Conservation (phyloP, 805 yeast genomes). For the Wickerhamomyces chambardii region DNA sequence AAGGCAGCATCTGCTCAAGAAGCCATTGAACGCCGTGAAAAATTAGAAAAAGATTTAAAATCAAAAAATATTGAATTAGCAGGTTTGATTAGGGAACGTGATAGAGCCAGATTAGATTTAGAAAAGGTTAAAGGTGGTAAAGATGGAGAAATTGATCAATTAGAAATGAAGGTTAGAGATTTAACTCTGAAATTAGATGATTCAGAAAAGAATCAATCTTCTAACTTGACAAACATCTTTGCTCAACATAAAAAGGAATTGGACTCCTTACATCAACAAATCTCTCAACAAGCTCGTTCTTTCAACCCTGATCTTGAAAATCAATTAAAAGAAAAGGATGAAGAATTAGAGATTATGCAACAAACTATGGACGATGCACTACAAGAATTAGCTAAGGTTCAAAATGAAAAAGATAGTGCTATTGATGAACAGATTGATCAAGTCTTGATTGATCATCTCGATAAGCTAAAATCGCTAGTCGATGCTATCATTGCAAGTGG, state of each 20-base stretch:
- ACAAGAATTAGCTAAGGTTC: constrained; percentile 44
- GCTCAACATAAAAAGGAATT: constrained; percentile 58
- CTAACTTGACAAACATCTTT: constrained; percentile 51
- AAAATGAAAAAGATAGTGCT: constrained; percentile 37
- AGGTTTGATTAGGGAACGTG: constrained; percentile 82
- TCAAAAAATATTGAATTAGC: constrained; percentile 83
- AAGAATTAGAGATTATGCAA: constrained; percentile 70
- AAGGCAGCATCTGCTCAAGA: constrained; percentile 89
- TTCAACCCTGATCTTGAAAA: constrained; percentile 28
- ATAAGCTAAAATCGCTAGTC: constrained; percentile 42
- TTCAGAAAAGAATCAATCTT: constrained; percentile 52
- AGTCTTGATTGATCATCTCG: constrained; percentile 36
- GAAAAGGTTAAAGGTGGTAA: constrained; percentile 61
- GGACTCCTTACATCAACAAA: constrained; percentile 33
- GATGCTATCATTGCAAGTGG: constrained; percentile 69
- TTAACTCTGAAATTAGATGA: constrained; percentile 48
- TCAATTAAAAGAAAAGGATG: constrained; percentile 55
- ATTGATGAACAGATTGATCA: constrained; percentile 52
- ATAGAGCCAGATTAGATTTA: constrained; percentile 75
- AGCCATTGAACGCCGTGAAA: constrained; percentile 76
- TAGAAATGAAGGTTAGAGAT: constrained; percentile 57
- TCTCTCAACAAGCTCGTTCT: constrained; percentile 16
- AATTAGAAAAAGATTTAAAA: constrained; percentile 73
- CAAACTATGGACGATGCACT: constrained; percentile 73
- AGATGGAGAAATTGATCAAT: constrained; percentile 53